Evolutionary conservation across 164 flowering plant species (phyloP).

Genomic region (Annona squamosa): DNA sequence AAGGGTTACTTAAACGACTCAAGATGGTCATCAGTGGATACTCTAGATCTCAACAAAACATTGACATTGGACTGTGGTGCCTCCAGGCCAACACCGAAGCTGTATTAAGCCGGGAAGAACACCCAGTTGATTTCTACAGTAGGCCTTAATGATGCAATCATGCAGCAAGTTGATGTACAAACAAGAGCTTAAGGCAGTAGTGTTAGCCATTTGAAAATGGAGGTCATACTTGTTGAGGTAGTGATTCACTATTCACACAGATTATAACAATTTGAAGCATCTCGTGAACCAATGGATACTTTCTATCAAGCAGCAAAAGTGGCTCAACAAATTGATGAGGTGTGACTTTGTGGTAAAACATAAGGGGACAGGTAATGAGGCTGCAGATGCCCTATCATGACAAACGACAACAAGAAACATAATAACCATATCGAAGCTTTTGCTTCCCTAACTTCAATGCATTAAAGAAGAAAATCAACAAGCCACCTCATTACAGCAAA

Average conservation of each 20-base stretch:
- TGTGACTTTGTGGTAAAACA: not conserved
- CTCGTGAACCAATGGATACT: not conserved
- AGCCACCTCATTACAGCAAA: too few relatives aligned
- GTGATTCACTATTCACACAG: not conserved
- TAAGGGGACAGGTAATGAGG: not conserved
- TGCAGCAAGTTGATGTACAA: not conserved
- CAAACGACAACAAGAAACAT: not conserved
- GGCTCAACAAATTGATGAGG: slow-evolving; percentile 1
- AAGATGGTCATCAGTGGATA: not conserved
- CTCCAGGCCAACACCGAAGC: not conserved
- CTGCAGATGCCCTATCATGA: not conserved
- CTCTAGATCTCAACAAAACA: not conserved
- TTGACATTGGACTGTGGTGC: not conserved
- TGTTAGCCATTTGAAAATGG: not conserved
- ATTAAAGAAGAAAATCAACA: too few relatives aligned
- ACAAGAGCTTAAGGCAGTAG: not conserved
- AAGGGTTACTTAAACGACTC: not conserved
- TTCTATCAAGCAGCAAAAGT: not conserved
- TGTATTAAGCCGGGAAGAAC: not conserved
- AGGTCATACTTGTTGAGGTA: not conserved
- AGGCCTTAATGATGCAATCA: not conserved
- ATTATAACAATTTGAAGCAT: slow-evolving; percentile 1
- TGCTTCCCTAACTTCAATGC: too few relatives aligned
- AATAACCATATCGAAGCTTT: too few relatives aligned
- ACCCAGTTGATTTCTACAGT: not conserved